Evolutionary conservation across 768 basidiomycete species (phyloP).

Genomic region (Kwoniella bestiolae): DNA sequence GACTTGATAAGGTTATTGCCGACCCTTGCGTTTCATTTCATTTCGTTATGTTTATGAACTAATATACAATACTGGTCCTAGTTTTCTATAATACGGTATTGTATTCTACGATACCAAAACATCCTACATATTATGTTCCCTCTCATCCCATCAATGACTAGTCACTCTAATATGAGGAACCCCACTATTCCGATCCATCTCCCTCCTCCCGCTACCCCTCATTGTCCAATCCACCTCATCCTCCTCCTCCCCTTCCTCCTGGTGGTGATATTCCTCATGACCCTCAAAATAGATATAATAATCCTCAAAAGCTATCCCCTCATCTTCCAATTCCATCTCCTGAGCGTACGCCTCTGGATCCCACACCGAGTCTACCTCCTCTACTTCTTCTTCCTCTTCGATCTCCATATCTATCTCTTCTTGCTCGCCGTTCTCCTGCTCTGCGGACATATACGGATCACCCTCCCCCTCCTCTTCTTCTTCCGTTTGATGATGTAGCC

Average conservation of each 20-base stretch:
- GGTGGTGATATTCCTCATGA: conserved; percentile 8
- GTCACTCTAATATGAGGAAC: conserved; percentile 27
- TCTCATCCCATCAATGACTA: conserved; percentile 13
- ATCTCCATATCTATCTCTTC: conserved; percentile 8
- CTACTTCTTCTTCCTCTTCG: conserved; percentile 1
- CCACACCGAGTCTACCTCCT: conserved; percentile 17
- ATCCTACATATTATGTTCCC: not conserved
- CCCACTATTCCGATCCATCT: not conserved
- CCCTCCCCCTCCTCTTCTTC: conserved; percentile 5
- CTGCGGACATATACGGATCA: not conserved
- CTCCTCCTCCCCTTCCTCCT: not conserved
- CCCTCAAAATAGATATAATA: conserved; percentile 27
- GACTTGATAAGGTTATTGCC: too few species aligned
- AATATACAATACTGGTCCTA: not conserved
- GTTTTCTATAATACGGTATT: not conserved
- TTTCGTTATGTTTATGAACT: not conserved
- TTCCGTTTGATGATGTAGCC: too few species aligned
- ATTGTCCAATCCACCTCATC: not conserved
- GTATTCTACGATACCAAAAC: not conserved
- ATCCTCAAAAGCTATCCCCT: conserved; percentile 18
- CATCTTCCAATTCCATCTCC: conserved; percentile 10
- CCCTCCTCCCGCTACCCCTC: not conserved
- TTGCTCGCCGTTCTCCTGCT: not conserved
- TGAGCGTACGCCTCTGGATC: conserved; percentile 20
- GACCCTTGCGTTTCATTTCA: too few species aligned